Conservation (phyloP, 179 eudicot genomes). For the Silene vulgaris region DNA sequence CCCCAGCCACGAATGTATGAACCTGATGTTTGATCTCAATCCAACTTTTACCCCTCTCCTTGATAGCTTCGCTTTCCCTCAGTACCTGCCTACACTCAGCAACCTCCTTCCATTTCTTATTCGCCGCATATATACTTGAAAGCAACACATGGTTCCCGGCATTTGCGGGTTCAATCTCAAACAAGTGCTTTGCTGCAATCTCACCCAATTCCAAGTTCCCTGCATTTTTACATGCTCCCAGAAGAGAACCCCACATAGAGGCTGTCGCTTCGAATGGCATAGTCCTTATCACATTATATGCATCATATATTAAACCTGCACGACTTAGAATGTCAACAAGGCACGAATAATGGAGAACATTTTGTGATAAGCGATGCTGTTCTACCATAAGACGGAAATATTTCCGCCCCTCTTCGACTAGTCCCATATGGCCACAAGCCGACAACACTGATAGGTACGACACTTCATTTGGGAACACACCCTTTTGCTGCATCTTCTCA, state of each 20-base stretch:
- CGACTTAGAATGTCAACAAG: slow-evolving; percentile 79
- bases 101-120: slow-evolving; percentile 64
- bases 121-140: slow-evolving; percentile 62
- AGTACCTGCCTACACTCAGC: slow-evolving; percentile 43
- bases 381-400: slow-evolving; percentile 46
- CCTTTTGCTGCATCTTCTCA: slow-evolving; percentile 75
- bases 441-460: slow-evolving; percentile 58
- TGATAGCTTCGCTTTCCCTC: slow-evolving; percentile 52
- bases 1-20: slow-evolving; percentile 67
- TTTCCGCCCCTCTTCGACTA: slow-evolving; percentile 53
- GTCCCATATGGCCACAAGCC: slow-evolving; percentile 66
- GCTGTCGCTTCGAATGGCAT: slow-evolving; percentile 77
- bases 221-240: slow-evolving; percentile 56
- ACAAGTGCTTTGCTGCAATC: slow-evolving; percentile 61
- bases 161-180: slow-evolving; percentile 66
- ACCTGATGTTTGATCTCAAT: slow-evolving; percentile 49
- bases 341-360: slow-evolving; percentile 55
- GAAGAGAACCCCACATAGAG: slow-evolving; percentile 76
- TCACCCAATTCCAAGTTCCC: slow-evolving; percentile 55
- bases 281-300: slow-evolving; percentile 48
- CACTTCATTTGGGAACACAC: slow-evolving; percentile 61
- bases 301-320: slow-evolving; percentile 52
- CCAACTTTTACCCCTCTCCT: slow-evolving; percentile 71
- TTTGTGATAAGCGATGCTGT: slow-evolving; percentile 44
- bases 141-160: slow-evolving; percentile 73